These are phyloP conservation scores for Blastobotrys proliferans DNA, from an alignment of 1,139 yeast species.

Conservation along the genomic window DNA sequence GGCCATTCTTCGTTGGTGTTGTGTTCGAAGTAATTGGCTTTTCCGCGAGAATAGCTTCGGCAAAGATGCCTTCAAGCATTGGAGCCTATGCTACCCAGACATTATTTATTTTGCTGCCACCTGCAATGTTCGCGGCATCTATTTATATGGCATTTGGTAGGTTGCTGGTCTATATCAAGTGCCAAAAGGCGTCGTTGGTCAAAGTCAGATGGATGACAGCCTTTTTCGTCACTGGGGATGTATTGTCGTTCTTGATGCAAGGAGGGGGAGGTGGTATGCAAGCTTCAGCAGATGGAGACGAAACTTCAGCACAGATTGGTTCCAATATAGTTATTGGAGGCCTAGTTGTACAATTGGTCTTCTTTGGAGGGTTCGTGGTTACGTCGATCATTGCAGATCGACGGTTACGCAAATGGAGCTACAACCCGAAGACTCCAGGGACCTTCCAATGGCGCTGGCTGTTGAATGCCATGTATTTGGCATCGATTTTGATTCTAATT, in stretches of 20 bases:
- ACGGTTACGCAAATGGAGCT: slow-evolving; percentile 12
- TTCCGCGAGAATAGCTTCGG: slow-evolving; percentile 33
- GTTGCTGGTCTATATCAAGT: slow-evolving; percentile 32
- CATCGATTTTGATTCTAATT: slow-evolving; percentile 36
- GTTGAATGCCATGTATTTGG: slow-evolving; percentile 26
- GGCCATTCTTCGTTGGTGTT: slow-evolving; percentile 24
- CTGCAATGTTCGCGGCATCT: slow-evolving; percentile 44
- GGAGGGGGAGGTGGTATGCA: slow-evolving; percentile 44
- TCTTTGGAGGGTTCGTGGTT: slow-evolving; percentile 35
- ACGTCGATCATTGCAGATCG: slow-evolving; percentile 16
- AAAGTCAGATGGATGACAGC: slow-evolving; percentile 37
- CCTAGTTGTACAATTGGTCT: slow-evolving; percentile 37
- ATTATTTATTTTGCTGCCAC: slow-evolving; percentile 41
- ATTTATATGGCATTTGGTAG: slow-evolving; percentile 45
- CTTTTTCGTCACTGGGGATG: slow-evolving; percentile 45
- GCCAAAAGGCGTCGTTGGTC: slow-evolving; percentile 33
- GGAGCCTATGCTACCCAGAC: slow-evolving; percentile 39
- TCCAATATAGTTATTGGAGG: slow-evolving; percentile 25
- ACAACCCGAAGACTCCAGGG: slow-evolving; percentile 7
- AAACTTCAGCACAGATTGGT: slow-evolving; percentile 24
- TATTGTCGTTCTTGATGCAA: slow-evolving; percentile 42
- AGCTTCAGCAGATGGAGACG: slow-evolving; percentile 28
- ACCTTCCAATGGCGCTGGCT: slow-evolving; percentile 20
- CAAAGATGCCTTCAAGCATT: slow-evolving; percentile 21
- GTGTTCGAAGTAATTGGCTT: slow-evolving; percentile 35